Percentiles rank a stretch among this genome's conserved stretches.
phyloP scores from a whole-genome alignment of 495 filamentous ascomycete genomes.

The Terfezia claveryi region DNA sequence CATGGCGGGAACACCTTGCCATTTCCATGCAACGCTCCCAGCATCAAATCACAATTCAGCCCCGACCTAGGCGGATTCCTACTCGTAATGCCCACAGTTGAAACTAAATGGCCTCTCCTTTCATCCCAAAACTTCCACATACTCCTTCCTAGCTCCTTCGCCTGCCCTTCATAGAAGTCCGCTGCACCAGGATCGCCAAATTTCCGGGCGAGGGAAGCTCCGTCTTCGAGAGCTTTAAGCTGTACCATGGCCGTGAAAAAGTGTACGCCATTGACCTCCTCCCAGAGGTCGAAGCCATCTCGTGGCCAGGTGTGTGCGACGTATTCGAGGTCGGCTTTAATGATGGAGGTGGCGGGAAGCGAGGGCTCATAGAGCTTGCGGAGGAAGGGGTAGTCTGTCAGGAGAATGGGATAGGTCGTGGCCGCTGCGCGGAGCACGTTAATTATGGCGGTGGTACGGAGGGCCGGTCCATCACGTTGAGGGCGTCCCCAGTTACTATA shows the following conservation, averaged over 20 bases:
- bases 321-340: slow-evolving; percentile 33
- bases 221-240: slow-evolving; percentile 22
- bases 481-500: slow-evolving; percentile 37
- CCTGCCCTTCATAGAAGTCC: slow-evolving; percentile 21
- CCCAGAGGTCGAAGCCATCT: slow-evolving; percentile 32
- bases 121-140: slow-evolving; percentile 19
- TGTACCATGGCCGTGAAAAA: slow-evolving; percentile 41
- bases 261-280: slow-evolving; percentile 31
- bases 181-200: slow-evolving; percentile 20
- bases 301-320: slow-evolving; percentile 26
- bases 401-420: slow-evolving; percentile 18
- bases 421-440: slow-evolving; percentile 22
- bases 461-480: slow-evolving; percentile 38
- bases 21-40: slow-evolving; percentile 21
- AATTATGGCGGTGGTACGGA: slow-evolving; percentile 28
- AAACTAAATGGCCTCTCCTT: slow-evolving; percentile 20
- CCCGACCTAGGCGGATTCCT: slow-evolving; percentile 15
- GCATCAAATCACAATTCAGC: slow-evolving; percentile 22
- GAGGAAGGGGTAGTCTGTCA: slow-evolving; percentile 16
- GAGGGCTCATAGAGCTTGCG: slow-evolving; percentile 16
- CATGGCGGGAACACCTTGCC: slow-evolving; percentile 16
- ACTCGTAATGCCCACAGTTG: slow-evolving; percentile 10
- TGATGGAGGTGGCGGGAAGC: slow-evolving; percentile 23
- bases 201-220: slow-evolving; percentile 16
- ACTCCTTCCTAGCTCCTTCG: slow-evolving; percentile 14